These are phyloP conservation scores for Vanderwaltozyma verrucispora DNA, from an alignment of 805 yeast genomes.

Conservation along the genomic window DNA sequence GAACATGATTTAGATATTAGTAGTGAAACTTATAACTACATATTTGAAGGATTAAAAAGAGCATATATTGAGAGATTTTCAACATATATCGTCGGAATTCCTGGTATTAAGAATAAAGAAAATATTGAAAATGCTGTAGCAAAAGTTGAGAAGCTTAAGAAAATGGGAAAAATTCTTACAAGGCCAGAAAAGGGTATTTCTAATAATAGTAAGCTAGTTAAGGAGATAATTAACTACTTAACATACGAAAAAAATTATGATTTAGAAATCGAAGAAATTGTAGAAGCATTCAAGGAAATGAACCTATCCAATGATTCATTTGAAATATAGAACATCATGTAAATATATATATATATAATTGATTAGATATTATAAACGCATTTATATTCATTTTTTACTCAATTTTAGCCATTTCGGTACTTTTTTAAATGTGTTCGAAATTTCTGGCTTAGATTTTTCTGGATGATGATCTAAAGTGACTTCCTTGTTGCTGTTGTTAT, in stretches of 20 bases:
- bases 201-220: slow-evolving; percentile 3
- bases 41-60: slow-evolving; percentile 15
- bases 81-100: background rate
- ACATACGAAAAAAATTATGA: slow-evolving; percentile 10
- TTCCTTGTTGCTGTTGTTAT: background rate
- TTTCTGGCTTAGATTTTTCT: background rate
- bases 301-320: background rate
- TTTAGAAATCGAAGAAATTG: slow-evolving; percentile 7
- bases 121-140: background rate
- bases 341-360: background rate
- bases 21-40: slow-evolving; percentile 5
- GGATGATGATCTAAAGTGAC: no score
- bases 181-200: slow-evolving; percentile 1
- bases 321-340: background rate
- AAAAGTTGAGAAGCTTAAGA: slow-evolving; percentile 1
- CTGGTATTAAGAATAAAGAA: background rate
- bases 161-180: slow-evolving; percentile 1
- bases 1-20: slow-evolving; percentile 10
- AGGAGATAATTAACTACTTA: slow-evolving; percentile 8
- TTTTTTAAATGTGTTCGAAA: slow-evolving; percentile 12
- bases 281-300: slow-evolving; percentile 7
- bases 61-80: slow-evolving; percentile 8
- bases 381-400: slow-evolving; percentile 17
- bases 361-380: background rate
- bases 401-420: slow-evolving; percentile 34